These are phyloP conservation scores for Rhodotorula sp. DNA, from an alignment of 1,284 basidiomycete genomes.

Conservation along the genomic window DNA sequence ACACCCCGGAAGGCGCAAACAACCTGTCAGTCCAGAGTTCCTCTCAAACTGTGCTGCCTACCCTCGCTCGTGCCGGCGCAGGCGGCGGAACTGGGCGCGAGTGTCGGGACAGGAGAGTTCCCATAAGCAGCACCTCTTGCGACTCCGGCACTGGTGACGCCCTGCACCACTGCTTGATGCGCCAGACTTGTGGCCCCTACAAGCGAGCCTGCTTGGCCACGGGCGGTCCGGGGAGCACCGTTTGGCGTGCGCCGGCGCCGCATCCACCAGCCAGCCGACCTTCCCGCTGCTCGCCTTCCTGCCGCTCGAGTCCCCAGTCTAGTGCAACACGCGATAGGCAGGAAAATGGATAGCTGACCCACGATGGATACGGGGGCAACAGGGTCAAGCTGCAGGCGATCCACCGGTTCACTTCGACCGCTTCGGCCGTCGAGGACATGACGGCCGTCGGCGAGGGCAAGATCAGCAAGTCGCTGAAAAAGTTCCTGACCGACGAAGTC, in stretches of 20 bases:
- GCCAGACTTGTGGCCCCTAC: too few relatives aligned
- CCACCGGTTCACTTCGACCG: conserved; percentile 94
- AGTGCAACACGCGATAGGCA: neutral
- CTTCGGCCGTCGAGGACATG: conserved; percentile 97
- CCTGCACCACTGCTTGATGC: too few relatives aligned
- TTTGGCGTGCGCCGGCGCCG: neutral
- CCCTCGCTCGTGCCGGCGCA: neutral
- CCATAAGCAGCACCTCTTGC: too few relatives aligned
- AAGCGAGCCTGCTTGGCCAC: too few relatives aligned
- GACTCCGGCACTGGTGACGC: too few relatives aligned
- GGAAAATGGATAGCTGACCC: too few relatives aligned
- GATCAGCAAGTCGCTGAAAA: conserved; percentile 85
- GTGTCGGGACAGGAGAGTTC: neutral
- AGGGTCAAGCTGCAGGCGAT: conserved; percentile 92
- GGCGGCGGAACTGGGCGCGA: neutral
- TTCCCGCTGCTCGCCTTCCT: too few relatives aligned
- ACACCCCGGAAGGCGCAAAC: conserved; percentile 84
- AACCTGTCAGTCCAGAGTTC: conserved; percentile 59
- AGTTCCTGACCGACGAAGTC: conserved; percentile 86
- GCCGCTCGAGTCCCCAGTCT: too few relatives aligned
- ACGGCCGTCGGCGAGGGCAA: conserved; percentile 89
- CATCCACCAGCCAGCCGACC: too few relatives aligned
- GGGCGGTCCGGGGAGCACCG: too few relatives aligned
- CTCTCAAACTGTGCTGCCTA: neutral
- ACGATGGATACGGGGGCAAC: neutral